Percentiles rank a stretch among this genome's conserved stretches.
phyloP scores from a whole-genome alignment of 2,329 filamentous ascomycete species.

The Hirsutella rhossiliensis region DNA sequence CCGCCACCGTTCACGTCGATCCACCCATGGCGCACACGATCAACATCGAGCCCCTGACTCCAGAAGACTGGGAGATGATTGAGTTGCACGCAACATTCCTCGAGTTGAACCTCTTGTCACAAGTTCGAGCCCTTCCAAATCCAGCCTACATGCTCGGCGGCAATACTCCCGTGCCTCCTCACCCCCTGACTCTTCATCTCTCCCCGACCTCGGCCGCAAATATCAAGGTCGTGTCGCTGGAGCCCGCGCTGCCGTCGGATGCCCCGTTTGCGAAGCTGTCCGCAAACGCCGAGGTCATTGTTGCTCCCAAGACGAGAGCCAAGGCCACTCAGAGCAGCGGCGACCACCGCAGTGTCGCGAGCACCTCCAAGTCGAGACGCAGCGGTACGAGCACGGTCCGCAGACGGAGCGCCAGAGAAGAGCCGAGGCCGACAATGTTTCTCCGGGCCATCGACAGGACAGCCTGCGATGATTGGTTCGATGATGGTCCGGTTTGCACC shows the following conservation, averaged over 20 bases:
- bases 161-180: constrained; percentile 41
- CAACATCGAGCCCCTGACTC: constrained; percentile 90
- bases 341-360: constrained; percentile 69
- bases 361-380: constrained; percentile 66
- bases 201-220: constrained; percentile 94
- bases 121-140: constrained; percentile 89
- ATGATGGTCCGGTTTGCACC: constrained; percentile 45
- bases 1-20: constrained; percentile 65
- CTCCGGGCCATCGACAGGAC: constrained; percentile 66
- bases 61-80: constrained; percentile 98
- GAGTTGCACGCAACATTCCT: constrained; percentile 93
- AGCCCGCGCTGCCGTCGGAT: constrained; percentile 55
- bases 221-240: constrained; percentile 73
- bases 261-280: constrained; percentile 83
- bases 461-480: constrained; percentile 65
- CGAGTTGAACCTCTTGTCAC: constrained; percentile 83
- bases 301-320: constrained; percentile 80
- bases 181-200: constrained; percentile 82
- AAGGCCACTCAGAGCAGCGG: constrained; percentile 54
- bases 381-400: constrained; percentile 66
- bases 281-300: constrained; percentile 90
- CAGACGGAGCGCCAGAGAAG: constrained; percentile 44
- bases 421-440: constrained; percentile 57
- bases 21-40: constrained; percentile 86
- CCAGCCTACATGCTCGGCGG: constrained; percentile 49